These are phyloP conservation scores for Mortierella sp. DNA, from an alignment of 371 early-diverging fungal genomes.

Conservation along the genomic window DNA sequence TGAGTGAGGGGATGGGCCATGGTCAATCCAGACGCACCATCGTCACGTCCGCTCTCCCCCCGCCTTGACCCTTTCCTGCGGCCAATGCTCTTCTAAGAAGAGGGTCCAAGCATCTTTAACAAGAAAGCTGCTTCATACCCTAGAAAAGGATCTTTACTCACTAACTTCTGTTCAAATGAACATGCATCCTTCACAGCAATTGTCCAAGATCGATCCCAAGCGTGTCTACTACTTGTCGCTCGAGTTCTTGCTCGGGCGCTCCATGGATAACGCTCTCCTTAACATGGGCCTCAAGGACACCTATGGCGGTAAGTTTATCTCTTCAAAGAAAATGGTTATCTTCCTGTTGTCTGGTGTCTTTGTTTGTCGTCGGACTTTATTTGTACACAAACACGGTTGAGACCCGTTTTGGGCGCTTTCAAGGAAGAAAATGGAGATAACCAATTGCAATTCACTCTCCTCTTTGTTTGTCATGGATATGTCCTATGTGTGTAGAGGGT, in stretches of 20 bases:
- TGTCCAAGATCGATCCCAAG: conserved; percentile 76
- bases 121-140: neutral
- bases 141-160: neutral
- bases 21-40: neutral
- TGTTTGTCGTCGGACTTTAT: neutral
- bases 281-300: conserved; percentile 81
- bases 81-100: neutral
- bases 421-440: neutral
- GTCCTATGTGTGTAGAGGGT: conserved; percentile 57
- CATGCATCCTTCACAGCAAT: conserved; percentile 22
- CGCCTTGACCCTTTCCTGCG: conserved; percentile 1
- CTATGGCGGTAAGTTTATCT: conserved; percentile 64
- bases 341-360: neutral
- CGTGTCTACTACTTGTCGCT: conserved; percentile 94
- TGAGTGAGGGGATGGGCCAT: neutral
- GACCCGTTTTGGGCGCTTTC: neutral
- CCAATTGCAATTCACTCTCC: neutral
- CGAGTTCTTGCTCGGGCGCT: conserved; percentile 94
- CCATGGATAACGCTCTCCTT: conserved; percentile 94
- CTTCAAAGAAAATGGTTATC: no score
- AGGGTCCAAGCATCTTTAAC: neutral
- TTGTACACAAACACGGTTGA: neutral
- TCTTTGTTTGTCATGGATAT: neutral
- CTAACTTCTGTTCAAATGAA: no score
- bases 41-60: neutral